phyloP scores from a whole-genome alignment of 768 basidiomycete species.

The Kwoniella dejecticola region DNA sequence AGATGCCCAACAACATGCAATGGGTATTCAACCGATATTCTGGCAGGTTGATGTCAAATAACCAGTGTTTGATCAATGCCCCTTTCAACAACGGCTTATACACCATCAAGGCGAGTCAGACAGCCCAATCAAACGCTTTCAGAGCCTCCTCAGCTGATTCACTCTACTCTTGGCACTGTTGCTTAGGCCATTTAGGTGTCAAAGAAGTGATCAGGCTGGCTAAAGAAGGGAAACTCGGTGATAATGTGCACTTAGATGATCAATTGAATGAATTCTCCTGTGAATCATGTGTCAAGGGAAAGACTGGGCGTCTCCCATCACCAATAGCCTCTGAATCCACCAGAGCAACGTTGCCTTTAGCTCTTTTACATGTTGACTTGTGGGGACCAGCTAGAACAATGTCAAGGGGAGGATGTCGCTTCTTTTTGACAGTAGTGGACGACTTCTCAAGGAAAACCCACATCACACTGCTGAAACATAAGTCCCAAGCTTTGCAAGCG shows the following conservation, averaged over 20 bases:
- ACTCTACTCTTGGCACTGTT: neutral
- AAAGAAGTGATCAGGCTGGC: slow-evolving; percentile 8
- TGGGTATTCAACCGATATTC: slow-evolving; percentile 7
- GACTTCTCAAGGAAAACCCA: slow-evolving; percentile 2
- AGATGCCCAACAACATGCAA: neutral
- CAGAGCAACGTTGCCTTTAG: neutral
- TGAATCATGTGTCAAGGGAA: neutral
- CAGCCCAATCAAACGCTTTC: neutral
- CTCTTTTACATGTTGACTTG: neutral
- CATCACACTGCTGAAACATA: slow-evolving; percentile 3
- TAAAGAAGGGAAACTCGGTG: neutral
- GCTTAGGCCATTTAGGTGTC: slow-evolving; percentile 3
- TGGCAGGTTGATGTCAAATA: neutral
- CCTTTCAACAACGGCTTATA: slow-evolving; percentile 1
- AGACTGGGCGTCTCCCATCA: slow-evolving; percentile 2
- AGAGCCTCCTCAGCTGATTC: slow-evolving; percentile 3
- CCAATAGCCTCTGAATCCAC: neutral
- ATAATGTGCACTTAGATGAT: slow-evolving; percentile 2
- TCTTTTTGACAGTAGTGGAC: slow-evolving; percentile 1
- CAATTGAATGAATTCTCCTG: neutral
- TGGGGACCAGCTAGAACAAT: neutral
- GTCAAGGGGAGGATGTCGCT: slow-evolving; percentile 1
- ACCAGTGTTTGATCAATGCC: neutral
- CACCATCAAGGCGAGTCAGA: slow-evolving; percentile 8
- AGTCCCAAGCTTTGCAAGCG: no score